These are phyloP conservation scores for Phoma sp. DNA, from an alignment of 2,329 filamentous ascomycete genomes.

Conservation along the genomic window DNA sequence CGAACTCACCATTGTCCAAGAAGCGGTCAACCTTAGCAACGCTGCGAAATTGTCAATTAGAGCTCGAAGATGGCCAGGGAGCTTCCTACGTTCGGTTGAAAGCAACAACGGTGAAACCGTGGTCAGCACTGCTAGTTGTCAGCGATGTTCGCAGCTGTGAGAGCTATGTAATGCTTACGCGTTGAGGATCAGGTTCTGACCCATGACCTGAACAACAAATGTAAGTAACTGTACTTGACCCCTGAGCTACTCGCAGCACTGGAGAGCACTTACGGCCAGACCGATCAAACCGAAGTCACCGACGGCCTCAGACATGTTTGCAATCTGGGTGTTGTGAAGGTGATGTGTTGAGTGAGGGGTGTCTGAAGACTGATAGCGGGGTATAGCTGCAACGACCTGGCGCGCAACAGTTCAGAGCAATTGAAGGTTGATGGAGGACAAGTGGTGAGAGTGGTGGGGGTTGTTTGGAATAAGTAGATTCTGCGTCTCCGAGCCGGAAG, in stretches of 20 bases:
- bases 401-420: constrained; percentile 36
- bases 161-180: constrained; percentile 46
- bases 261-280: constrained; percentile 50
- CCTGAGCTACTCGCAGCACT: background rate
- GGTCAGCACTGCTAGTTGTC: constrained; percentile 52
- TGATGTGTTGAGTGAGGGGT: constrained; percentile 20
- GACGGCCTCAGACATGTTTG: constrained; percentile 48
- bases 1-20: constrained; percentile 68
- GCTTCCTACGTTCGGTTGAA: constrained; percentile 82
- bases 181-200: constrained; percentile 63
- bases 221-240: constrained; percentile 25
- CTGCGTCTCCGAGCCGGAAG: constrained; percentile 38
- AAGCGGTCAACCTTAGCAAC: constrained; percentile 97
- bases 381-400: constrained; percentile 39
- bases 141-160: constrained; percentile 28
- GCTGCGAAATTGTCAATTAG: constrained; percentile 36
- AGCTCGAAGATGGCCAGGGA: background rate
- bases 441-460: constrained; percentile 34
- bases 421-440: constrained; percentile 33
- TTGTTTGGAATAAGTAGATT: constrained; percentile 42
- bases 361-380: constrained; percentile 31
- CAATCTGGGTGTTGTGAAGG: constrained; percentile 15
- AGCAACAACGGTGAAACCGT: constrained; percentile 91
- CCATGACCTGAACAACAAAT: constrained; percentile 48
- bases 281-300: constrained; percentile 60